Evolutionary conservation across 495 filamentous ascomycete genomes (phyloP), one percentile per base, ranked within the genome.

Genomic region (Saxispiralis lemnorum): DNA sequence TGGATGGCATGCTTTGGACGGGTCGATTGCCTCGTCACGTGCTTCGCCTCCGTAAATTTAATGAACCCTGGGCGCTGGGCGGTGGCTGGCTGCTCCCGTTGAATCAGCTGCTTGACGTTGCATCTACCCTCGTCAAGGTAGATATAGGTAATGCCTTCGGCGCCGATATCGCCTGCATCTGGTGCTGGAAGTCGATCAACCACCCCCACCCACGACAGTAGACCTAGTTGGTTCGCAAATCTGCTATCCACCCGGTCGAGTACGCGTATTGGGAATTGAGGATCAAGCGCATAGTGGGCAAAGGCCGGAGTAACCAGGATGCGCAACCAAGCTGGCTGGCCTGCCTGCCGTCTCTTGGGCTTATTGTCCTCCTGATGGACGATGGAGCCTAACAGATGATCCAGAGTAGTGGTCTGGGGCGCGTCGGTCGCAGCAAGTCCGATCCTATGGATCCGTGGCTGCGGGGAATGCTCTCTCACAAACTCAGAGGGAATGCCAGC

Each of bases 131-230:
- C 18, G 37, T 6, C 11, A 11, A 9, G 35, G 40, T 15, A 46
- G 14, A 5, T 9, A 31, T 53, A 53, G 7, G 47, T 47, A n/a
- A 53, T 21, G n/a, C 51, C 50, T 35, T 53, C 50, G n/a, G 30
- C 10, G 2, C 40, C 38, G 7, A 28, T 7, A 13, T 37, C 17
- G 7, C 39, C 45, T 10, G 15, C 37, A 33, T 38, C 30, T 14
- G 12, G 35, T 32, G 35, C 36, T 38, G 49, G 39, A 16, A 53
- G 31, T 12, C 51, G 38, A 34, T 53, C 51, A 1, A 53, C 44
- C 4, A 53, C 51, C 1, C 47, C 51, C 9, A 44, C 38, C 10
- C 46, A 11, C 11, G 48, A 42, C n/a, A 39, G 37, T n/a, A 43
- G 24, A 17, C 18, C 16, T 31, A 28, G 47, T 11, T 19, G 30